phyloP scores from a whole-genome alignment of 2,329 filamentous ascomycete species.

The Penicillium brasilianum region DNA sequence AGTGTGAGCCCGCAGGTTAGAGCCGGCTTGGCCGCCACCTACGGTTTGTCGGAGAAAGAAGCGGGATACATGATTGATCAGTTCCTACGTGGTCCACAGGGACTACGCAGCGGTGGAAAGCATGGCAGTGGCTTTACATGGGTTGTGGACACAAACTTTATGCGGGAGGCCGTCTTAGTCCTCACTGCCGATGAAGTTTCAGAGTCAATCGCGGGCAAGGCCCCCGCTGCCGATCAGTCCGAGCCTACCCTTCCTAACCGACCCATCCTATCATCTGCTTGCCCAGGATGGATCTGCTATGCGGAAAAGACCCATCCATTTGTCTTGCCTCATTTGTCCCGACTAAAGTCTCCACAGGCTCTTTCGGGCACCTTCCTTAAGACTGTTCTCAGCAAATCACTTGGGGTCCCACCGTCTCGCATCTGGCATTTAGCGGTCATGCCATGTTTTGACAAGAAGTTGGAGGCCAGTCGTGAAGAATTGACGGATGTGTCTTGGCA shows the following conservation, averaged over 20 bases:
- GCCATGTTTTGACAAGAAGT: conserved; percentile 99
- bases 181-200: conserved; percentile 75
- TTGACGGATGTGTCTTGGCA: conserved; percentile 80
- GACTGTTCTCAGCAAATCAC: conserved; percentile 74
- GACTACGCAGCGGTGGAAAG: conserved; percentile 71
- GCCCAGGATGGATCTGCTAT: conserved; percentile 98
- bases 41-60: conserved; percentile 72
- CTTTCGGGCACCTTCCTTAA: conserved; percentile 89
- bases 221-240: not conserved
- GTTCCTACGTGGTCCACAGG: conserved; percentile 72
- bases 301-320: conserved; percentile 97
- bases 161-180: conserved; percentile 82
- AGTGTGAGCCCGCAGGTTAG: conserved; percentile 91
- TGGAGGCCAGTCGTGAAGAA: conserved; percentile 92
- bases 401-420: conserved; percentile 73
- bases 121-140: conserved; percentile 81
- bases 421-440: conserved; percentile 97
- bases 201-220: conserved; percentile 36
- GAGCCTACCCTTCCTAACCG: conserved; percentile 41
- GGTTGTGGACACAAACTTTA: conserved; percentile 86
- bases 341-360: conserved; percentile 91
- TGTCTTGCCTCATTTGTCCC: conserved; percentile 86
- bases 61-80: conserved; percentile 84
- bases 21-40: conserved; percentile 86
- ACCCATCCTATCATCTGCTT: conserved; percentile 76